Conservation (phyloP, 2,329 filamentous ascomycete genomes). For the Nemania sp. region DNA sequence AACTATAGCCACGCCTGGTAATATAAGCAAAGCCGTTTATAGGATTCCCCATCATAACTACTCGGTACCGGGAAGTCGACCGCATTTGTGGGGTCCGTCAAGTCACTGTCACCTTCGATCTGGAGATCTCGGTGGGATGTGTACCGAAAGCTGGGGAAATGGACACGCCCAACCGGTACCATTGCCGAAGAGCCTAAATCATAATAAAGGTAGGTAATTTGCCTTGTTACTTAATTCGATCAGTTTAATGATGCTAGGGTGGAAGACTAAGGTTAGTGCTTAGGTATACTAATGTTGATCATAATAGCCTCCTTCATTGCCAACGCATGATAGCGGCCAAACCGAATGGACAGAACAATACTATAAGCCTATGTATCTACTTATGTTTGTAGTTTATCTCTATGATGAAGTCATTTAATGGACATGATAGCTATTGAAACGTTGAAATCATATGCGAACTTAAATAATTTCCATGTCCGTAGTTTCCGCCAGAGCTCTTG, state of each 20-base stretch:
- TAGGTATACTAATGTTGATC: too few relatives aligned
- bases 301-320: too few relatives aligned
- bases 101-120: slow-evolving; percentile 15
- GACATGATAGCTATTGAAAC: too few relatives aligned
- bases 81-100: slow-evolving; percentile 44
- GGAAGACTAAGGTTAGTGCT: too few relatives aligned
- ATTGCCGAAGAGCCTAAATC: not conserved
- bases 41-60: slow-evolving; percentile 40
- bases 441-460: too few relatives aligned
- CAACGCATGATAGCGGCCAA: too few relatives aligned
- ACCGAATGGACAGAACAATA: too few relatives aligned
- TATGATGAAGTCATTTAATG: too few relatives aligned
- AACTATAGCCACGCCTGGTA: not conserved
- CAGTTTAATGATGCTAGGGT: not conserved
- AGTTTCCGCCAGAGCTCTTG: too few relatives aligned
- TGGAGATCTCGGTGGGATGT: slow-evolving; percentile 37
- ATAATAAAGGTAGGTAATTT: not conserved
- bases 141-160: slow-evolving; percentile 29
- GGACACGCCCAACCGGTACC: not conserved
- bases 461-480: too few relatives aligned
- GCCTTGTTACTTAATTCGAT: not conserved
- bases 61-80: slow-evolving; percentile 33
- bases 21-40: not conserved
- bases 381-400: too few relatives aligned
- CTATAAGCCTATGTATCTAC: too few relatives aligned